phyloP scores from a whole-genome alignment of 2,329 filamentous ascomycete species.

The Ophiostoma quercus region DNA sequence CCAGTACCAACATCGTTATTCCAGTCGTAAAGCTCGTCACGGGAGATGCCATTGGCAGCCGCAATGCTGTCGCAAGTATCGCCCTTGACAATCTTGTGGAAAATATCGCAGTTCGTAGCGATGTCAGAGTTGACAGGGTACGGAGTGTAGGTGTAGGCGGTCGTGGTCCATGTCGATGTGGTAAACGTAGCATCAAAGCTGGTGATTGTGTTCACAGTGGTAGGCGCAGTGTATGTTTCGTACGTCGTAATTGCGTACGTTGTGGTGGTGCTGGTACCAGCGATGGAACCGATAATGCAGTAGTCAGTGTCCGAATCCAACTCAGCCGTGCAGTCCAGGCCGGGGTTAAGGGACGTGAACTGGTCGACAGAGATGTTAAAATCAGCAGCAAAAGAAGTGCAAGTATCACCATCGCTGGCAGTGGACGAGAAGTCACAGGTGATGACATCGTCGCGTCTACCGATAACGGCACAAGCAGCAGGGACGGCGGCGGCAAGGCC shows the following conservation, averaged over 20 bases:
- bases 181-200: neutral
- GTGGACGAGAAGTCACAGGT: neutral
- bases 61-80: neutral
- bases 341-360: neutral
- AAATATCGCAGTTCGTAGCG: neutral
- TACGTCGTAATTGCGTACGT: neutral
- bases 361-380: neutral
- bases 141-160: neutral
- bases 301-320: neutral
- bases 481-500: neutral
- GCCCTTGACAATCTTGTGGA: slow-evolving; percentile 1
- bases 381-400: neutral
- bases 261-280: neutral
- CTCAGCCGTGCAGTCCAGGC: neutral
- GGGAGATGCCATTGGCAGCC: neutral
- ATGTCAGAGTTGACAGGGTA: neutral
- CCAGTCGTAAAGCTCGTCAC: neutral
- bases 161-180: neutral
- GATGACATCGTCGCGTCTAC: neutral
- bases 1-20: neutral
- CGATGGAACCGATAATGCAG: neutral
- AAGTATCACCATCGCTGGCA: neutral
- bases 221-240: neutral
- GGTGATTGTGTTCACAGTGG: neutral
- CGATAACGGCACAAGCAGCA: neutral